Conservation (phyloP, 1,284 basidiomycete genomes). For the Rhodotorula sp. region DNA sequence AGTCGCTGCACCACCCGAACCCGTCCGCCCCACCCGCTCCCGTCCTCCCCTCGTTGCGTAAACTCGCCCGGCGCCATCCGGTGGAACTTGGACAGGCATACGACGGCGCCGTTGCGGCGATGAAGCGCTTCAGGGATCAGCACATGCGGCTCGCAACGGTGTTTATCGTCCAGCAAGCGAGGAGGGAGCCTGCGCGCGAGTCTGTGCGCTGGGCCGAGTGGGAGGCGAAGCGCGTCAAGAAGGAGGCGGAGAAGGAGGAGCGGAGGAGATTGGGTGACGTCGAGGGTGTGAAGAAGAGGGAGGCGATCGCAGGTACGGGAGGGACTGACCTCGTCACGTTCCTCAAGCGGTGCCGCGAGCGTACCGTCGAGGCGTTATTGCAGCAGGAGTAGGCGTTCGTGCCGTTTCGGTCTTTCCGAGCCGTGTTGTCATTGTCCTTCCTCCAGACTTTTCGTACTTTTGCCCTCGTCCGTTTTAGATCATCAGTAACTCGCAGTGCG, state of each 20-base stretch:
- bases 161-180: slow-evolving; percentile 41
- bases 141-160: slow-evolving; percentile 34
- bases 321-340: slow-evolving; percentile 79
- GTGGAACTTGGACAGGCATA: slow-evolving; percentile 42
- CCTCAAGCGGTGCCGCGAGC: slow-evolving; percentile 72
- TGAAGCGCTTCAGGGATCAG: slow-evolving; percentile 39
- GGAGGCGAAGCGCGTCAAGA: slow-evolving; percentile 51
- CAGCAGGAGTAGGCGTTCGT: not conserved
- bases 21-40: slow-evolving; percentile 56
- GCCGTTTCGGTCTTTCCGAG: not conserved
- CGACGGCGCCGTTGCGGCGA: slow-evolving; percentile 28
- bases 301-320: slow-evolving; percentile 73
- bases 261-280: slow-evolving; percentile 16
- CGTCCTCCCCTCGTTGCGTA: slow-evolving; percentile 51
- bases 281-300: slow-evolving; percentile 46
- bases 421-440: not conserved
- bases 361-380: slow-evolving; percentile 54
- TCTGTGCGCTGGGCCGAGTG: slow-evolving; percentile 73
- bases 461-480: too few species aligned
- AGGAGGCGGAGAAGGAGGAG: slow-evolving; percentile 45
- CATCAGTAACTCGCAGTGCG: too few species aligned
- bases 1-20: slow-evolving; percentile 51
- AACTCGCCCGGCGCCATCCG: slow-evolving; percentile 43
- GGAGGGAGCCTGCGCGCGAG: slow-evolving; percentile 44
- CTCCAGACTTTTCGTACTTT: too few species aligned